Evolutionary conservation across 345 rosid genomes (phyloP), one percentile per base, ranked within the genome.

Genomic region (Aquilaria malaccensis): DNA sequence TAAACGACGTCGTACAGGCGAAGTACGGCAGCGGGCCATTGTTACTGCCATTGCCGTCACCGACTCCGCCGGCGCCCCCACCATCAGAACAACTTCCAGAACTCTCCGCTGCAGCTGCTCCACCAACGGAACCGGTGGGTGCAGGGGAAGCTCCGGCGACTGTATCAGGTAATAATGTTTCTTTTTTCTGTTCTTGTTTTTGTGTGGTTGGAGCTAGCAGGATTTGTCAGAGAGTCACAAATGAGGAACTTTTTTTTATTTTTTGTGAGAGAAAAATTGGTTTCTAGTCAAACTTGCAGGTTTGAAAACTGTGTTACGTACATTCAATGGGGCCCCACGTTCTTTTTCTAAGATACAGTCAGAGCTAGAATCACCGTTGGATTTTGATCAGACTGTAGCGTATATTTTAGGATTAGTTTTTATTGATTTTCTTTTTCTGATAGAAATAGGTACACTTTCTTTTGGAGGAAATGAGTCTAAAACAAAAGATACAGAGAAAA

Each of bases 201-300:
- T 41, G 9, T 62, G 58, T 52, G 50, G 5, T 50, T 46, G 50
- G 56, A 33, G 45, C 33, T 54, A 67, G 71, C 63, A 67, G 49
- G 56, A 15, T 60, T 64, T 74, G 78, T 74, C 78, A 74, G 78
- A 63, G 78, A 53, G 31, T 74, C 71, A 61, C 70, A 69, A 66
- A 69, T 58, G 74, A 65, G 59, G 62, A 66, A 63, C 51, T n/a
- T 54, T 63, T 63, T 46, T 49, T 30, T 45, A 55, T 45, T 55
- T 55, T 30, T 31, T 64, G 55, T 55, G 43, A 37, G 43, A 37
- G 43, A 1, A 43, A 48, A 55, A 56, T 12, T 31, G 46, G 52
- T 59, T 30, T 43, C 57, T 60, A 68, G 79, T 75, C 79, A 75
- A 75, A 75, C 62, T 64, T 75, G 70, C 79, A 75, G 79, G 60